Percentiles rank a stretch among this genome's conserved stretches.
These are phyloP conservation scores for Nosema muscidifuracis DNA, from an alignment of 371 early-diverging fungal species.

Conservation along the genomic window DNA sequence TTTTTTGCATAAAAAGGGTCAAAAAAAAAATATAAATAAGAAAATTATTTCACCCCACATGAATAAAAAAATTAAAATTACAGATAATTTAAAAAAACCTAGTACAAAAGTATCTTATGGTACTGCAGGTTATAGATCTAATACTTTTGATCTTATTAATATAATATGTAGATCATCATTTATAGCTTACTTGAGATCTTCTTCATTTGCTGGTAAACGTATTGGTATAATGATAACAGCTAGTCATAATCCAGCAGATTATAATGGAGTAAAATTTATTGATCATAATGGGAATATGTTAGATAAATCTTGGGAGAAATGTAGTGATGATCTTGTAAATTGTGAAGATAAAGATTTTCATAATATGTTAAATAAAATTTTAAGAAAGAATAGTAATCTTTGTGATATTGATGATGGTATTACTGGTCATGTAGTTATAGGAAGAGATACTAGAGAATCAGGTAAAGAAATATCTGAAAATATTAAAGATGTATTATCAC, in stretches of 20 bases:
- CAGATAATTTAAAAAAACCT: conserved; percentile 41
- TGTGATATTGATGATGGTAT: conserved; percentile 64
- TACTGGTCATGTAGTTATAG: conserved; percentile 45
- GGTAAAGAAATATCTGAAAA: conserved; percentile 72
- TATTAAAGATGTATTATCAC: conserved; percentile 71
- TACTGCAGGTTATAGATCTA: conserved; percentile 62
- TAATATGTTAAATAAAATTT: conserved; percentile 67
- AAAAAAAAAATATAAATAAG: conserved; percentile 26
- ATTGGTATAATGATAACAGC: conserved; percentile 99
- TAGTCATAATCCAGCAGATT: conserved; percentile 87
- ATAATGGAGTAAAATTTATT: conserved; percentile 97
- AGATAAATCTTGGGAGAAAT: conserved; percentile 82
- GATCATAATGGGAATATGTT: conserved; percentile 97
- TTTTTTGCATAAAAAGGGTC: too few relatives aligned
- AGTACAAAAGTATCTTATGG: conserved; percentile 48
- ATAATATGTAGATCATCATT: conserved; percentile 81
- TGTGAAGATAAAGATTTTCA: conserved; percentile 67
- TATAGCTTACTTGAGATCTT: conserved; percentile 79
- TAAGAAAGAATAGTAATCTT: conserved; percentile 68
- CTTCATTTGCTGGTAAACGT: conserved; percentile 71
- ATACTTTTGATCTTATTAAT: conserved; percentile 29
- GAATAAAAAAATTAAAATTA: conserved; percentile 27
- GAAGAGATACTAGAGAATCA: conserved; percentile 67
- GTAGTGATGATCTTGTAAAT: conserved; percentile 82
- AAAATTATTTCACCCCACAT: conserved; percentile 7